Conservation (phyloP, 106 monocot genomes). For the Cymbidium sinense region DNA sequence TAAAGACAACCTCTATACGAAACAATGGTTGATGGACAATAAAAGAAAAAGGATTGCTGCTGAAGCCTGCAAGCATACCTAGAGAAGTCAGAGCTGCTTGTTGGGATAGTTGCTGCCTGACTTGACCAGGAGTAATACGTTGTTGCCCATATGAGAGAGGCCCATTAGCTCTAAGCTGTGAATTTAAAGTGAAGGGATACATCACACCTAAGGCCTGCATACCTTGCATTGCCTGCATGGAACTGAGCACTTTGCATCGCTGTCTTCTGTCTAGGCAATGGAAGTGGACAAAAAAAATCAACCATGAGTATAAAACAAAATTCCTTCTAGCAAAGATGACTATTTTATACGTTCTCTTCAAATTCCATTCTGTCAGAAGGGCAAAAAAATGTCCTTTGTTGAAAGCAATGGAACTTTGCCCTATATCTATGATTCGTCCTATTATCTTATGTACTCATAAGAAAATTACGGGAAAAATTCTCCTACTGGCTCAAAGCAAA, state of each 20-base stretch:
- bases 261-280: slow-evolving; percentile 62
- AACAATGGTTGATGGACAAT: too few species aligned
- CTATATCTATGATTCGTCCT: neutral
- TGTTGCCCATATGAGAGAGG: slow-evolving; percentile 56
- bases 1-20: too few species aligned
- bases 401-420: neutral
- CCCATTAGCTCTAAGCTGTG: slow-evolving; percentile 69
- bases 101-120: slow-evolving; percentile 65
- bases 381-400: neutral
- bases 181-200: slow-evolving; percentile 41
- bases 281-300: slow-evolving; percentile 2
- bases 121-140: slow-evolving; percentile 47
- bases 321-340: neutral
- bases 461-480: neutral
- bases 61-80: slow-evolving; percentile 44
- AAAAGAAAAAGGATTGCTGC: too few species aligned
- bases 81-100: slow-evolving; percentile 50
- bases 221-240: slow-evolving; percentile 68
- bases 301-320: neutral
- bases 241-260: slow-evolving; percentile 62
- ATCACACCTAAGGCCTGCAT: slow-evolving; percentile 73
- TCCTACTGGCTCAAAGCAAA: neutral
- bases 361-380: neutral
- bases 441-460: neutral
- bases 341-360: neutral